Evolutionary conservation across 1,284 basidiomycete species (phyloP), one percentile per base, ranked within the genome.

Genomic region (Cutaneotrichosporon sp.): DNA sequence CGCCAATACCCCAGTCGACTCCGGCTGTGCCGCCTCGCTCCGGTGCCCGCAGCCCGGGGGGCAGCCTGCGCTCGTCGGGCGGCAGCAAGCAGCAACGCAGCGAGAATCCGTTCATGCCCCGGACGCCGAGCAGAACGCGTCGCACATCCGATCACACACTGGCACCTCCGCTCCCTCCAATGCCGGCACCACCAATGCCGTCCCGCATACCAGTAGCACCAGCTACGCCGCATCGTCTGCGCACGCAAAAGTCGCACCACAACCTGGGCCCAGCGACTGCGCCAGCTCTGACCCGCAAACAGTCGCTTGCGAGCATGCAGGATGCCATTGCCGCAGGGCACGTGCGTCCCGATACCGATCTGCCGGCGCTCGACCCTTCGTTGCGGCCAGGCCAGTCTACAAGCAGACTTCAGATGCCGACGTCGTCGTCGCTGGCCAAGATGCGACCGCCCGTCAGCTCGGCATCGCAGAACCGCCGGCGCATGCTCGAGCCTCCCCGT

Each of bases 381-480:
- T 17, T 17, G 22, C 37, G 15, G 46, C 36, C 15, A 48, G 30
- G n/a, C 42, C 14, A 12, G 23, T 30, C 30, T n/a, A 40, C 38
- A 10, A 69, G 67, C 10, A 82, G 89, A 34, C 78, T 91, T 42
- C 90, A 87, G n/a, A 86, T 89, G 85, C 88, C 89, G 1, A 90
- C 86, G 0, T 76, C 77, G 8, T 81, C 81, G 18, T 79, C 83
- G 8, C 81, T 86, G 34, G 74, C 84, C 26, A 89, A 87, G 74
- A 77, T 81, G 7, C 81, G 90, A 26, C 82, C 86, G 17, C 77
- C 87, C 0, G 79, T 91, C 36, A 81, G 34, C 37, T 10, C 39
- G 5, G 21, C 30, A 12, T 37, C 34, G 35, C 46, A 18, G 14
- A 37, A 47, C 46, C 36, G 36, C 18, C 34, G 26, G n/a, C 49